Evolutionary conservation across 1,284 basidiomycete genomes (phyloP).

Genomic region (Porogramme epimiltina): DNA sequence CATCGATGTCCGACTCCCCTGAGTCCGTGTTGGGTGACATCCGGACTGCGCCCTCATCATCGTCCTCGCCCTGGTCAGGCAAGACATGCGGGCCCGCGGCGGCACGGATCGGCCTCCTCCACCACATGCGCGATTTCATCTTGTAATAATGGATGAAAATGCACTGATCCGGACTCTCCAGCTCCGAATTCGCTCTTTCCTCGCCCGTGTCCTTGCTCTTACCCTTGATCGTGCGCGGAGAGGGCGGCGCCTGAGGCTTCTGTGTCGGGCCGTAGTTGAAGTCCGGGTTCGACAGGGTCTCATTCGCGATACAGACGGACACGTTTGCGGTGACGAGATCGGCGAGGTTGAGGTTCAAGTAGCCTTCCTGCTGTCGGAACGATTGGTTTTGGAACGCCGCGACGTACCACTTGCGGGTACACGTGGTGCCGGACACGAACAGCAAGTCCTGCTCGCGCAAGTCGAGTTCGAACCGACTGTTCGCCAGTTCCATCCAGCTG

Average conservation of each 20-base stretch:
- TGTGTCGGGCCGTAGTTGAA: background rate
- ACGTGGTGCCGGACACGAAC: conserved; percentile 7
- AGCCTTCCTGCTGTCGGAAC: too few relatives aligned
- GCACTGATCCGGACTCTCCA: conserved; percentile 19
- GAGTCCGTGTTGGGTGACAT: background rate
- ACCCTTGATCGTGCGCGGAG: background rate
- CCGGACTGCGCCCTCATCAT: background rate
- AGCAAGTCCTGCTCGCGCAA: conserved; percentile 9
- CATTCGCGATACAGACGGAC: conserved; percentile 3
- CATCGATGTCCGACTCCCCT: background rate
- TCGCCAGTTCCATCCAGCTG: conserved; percentile 8
- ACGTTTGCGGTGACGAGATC: background rate
- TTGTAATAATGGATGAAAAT: conserved; percentile 27
- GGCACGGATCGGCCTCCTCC: conserved; percentile 11
- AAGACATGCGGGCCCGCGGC: conserved; percentile 20
- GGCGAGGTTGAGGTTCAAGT: too few relatives aligned
- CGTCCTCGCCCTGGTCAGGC: background rate
- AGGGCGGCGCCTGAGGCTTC: background rate
- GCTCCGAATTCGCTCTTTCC: too few relatives aligned
- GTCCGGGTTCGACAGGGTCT: background rate
- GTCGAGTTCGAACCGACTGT: background rate
- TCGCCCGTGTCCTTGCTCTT: too few relatives aligned
- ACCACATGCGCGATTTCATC: conserved; percentile 17
- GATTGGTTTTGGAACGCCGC: conserved; percentile 1
- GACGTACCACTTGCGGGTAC: conserved; percentile 13